Base-by-base conservation (phyloP, 768 basidiomycete species). In the Epithele typhae region DNA sequence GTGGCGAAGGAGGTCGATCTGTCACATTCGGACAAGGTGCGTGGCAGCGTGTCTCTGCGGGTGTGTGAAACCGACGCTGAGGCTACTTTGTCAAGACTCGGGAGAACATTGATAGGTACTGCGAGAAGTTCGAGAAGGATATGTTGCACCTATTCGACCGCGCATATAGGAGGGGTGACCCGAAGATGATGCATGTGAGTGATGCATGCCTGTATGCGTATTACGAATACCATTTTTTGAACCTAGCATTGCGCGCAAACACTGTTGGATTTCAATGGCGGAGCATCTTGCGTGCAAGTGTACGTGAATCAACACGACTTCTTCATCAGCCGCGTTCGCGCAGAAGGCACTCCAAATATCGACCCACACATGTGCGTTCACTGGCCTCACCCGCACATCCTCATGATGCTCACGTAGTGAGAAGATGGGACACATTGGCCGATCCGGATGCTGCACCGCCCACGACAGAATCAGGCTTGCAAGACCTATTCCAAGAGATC, bases 221-320 rank as follows among this genome's bases (percentile, higher is more conserved):
- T n/a, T n/a, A n/a, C n/a, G n/a, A n/a, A n/a, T n/a, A n/a, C n/a
- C n/a, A n/a, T n/a, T n/a, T n/a, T n/a, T n/a, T n/a, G n/a, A n/a
- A n/a, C 19, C n/a, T 59, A 99, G 95, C 96, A 98, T 61, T 98
- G 95, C 60, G 95, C 96, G 0, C 90, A 94, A 69, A 95, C 92
- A 2, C 72, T 99, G 5, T 78, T 96, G 15, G 96, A 98, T 64
- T 99, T 99, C 70, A 99, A 99, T 54, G 96, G 96, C 5, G 96
- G 96, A 8, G 74, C 88, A 36, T 95, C 93, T 0, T 98, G 96
- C 60, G 88, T 99, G 5, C 94, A 97, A 66, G 91, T 98, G 11
- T 99, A 98, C 59, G 96, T 99, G 45, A 99, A 98, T 59, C 96
- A 99, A 62, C 96, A 99, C 58, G 96, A 98, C 63, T 99, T 99